phyloP scores from a whole-genome alignment of 2,329 filamentous ascomycete species.

The Bipolaris victoriae region DNA sequence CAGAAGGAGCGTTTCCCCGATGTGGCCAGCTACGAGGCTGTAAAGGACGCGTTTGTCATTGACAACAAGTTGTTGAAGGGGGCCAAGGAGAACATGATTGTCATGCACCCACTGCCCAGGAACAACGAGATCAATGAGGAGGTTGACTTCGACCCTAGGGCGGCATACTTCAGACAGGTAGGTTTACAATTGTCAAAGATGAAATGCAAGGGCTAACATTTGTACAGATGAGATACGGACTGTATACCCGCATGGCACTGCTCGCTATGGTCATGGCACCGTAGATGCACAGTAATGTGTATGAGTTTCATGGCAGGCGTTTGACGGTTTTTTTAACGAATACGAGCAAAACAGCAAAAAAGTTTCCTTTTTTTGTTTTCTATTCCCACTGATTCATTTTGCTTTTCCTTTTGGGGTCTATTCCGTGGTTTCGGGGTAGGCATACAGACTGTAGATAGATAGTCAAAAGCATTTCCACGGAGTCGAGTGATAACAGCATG shows the following conservation, averaged over 20 bases:
- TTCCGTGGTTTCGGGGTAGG: constrained; percentile 10
- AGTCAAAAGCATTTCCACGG: constrained; percentile 19
- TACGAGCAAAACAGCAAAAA: constrained; percentile 16
- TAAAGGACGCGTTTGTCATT: constrained; percentile 88
- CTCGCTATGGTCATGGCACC: constrained; percentile 86
- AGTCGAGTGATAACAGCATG: not conserved
- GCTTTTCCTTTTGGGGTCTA: constrained; percentile 8
- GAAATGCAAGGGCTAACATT: constrained; percentile 51
- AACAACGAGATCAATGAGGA: constrained; percentile 94
- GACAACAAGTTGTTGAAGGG: constrained; percentile 89
- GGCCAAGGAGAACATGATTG: constrained; percentile 90
- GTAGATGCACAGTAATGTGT: constrained; percentile 22
- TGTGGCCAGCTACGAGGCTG: constrained; percentile 77
- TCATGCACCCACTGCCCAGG: constrained; percentile 93
- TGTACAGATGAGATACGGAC: constrained; percentile 88
- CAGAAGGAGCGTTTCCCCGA: constrained; percentile 96
- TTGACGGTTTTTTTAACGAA: constrained; percentile 21
- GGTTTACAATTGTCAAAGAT: constrained; percentile 48
- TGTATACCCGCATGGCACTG: constrained; percentile 98
- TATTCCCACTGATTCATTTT: not conserved
- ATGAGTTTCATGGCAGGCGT: constrained; percentile 14
- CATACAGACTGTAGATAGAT: constrained; percentile 13
- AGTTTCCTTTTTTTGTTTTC: not conserved
- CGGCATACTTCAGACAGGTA: constrained; percentile 99
- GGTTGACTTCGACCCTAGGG: constrained; percentile 95